Evolutionary conservation across 441 rosid species (phyloP).

Genomic region (Daphne laureola): DNA sequence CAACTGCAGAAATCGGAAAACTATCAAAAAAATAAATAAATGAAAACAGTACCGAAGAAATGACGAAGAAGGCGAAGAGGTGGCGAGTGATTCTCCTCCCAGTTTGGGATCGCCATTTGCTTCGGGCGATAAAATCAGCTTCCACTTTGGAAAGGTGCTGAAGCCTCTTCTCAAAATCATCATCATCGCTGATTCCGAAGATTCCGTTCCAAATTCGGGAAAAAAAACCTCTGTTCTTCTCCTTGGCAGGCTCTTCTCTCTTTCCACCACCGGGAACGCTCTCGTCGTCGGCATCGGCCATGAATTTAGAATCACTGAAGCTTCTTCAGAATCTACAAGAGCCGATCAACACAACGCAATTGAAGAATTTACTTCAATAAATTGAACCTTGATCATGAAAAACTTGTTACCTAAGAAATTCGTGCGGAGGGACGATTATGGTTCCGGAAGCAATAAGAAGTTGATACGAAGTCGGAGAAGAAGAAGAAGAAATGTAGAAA

Average conservation of each 20-base stretch:
- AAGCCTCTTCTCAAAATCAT: slow-evolving; percentile 86
- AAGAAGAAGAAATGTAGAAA: too few species aligned
- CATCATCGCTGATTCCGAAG: slow-evolving; percentile 44
- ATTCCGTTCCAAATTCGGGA: slow-evolving; percentile 68
- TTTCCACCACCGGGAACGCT: slow-evolving; percentile 24
- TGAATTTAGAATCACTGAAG: too few species aligned
- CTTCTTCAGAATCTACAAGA: too few species aligned
- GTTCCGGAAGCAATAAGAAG: too few species aligned
- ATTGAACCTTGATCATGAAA: too few species aligned
- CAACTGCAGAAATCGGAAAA: too few species aligned
- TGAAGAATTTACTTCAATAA: too few species aligned
- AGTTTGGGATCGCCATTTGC: slow-evolving; percentile 51
- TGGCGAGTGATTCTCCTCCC: slow-evolving; percentile 61
- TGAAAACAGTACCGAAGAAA: slow-evolving; percentile 52
- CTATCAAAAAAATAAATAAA: too few species aligned
- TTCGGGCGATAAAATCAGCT: slow-evolving; percentile 50
- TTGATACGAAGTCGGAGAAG: too few species aligned
- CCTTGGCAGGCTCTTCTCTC: slow-evolving; percentile 24
- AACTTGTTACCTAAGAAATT: too few species aligned
- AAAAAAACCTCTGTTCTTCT: slow-evolving; percentile 49
- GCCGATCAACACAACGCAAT: too few species aligned
- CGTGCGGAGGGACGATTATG: too few species aligned
- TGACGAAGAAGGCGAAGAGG: slow-evolving; percentile 54
- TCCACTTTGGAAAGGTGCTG: slow-evolving; percentile 74
- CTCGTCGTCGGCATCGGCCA: slow-evolving; percentile 28